These are phyloP conservation scores for Ustilago cynodontis DNA, from an alignment of 1,284 basidiomycete genomes.

Conservation along the genomic window DNA sequence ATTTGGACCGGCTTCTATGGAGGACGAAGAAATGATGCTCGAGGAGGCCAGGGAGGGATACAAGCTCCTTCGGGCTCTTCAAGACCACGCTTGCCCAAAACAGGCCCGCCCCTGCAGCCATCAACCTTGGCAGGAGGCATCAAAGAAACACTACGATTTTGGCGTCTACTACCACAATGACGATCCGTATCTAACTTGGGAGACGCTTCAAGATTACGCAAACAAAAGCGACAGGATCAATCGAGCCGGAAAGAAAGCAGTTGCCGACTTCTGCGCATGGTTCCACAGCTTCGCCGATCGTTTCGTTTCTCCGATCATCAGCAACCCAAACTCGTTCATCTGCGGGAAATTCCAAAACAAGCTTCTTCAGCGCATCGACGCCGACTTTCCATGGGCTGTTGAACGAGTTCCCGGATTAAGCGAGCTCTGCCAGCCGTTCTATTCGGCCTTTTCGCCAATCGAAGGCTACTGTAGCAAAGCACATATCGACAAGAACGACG, in stretches of 20 bases:
- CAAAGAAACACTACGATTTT: neutral
- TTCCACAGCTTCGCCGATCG: neutral
- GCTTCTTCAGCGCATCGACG: neutral
- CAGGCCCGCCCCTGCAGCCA: neutral
- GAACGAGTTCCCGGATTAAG: constrained; percentile 1
- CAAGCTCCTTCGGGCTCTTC: too few species aligned
- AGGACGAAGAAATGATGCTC: neutral
- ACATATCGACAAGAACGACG: neutral
- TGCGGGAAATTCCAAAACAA: neutral
- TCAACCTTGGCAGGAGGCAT: neutral
- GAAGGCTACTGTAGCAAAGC: neutral
- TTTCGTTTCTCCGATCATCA: neutral
- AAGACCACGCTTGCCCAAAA: too few species aligned
- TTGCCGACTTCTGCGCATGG: constrained; percentile 11
- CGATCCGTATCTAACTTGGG: neutral
- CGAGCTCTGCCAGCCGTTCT: neutral
- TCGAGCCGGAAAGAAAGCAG: neutral
- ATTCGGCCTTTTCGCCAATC: constrained; percentile 5
- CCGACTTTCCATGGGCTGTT: constrained; percentile 2
- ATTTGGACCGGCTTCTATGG: constrained; percentile 1
- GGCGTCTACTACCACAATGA: neutral
- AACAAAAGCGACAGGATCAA: neutral
- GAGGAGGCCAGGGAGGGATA: too few species aligned
- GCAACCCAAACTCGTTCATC: neutral
- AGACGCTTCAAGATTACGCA: constrained; percentile 1